Evolutionary conservation across 768 basidiomycete species (phyloP), one percentile per base, ranked within the genome.

Genomic region (Lactarius pseudohatsudake): DNA sequence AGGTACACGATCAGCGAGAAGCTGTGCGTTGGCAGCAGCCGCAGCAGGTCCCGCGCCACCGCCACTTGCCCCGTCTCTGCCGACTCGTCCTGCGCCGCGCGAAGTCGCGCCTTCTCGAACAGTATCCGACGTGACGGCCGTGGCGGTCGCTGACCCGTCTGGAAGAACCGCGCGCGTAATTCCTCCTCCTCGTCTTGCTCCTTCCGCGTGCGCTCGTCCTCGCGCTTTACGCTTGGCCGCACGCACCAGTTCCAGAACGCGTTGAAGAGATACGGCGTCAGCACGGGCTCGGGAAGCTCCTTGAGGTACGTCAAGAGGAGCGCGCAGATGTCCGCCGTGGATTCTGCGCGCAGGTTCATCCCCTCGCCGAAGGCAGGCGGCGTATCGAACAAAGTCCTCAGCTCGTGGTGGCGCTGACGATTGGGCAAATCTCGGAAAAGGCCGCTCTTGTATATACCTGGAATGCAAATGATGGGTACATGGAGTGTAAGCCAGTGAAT

Each of bases 21-120:
- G 61, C 77, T 74, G 15, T 75, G 69, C 1, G 75, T 74, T 1
- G 83, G 81, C 6, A 85, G 77, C 55, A 86, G 78, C 8, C 81
- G 81, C n/a, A 86, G 78, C 59, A 86, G 72, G 69, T 81, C 75
- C 64, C 81, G 82, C 16, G 83, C 83, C 32, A 76, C 75, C 16
- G 75, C 69, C 8, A 70, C 58, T 66, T 79, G 81, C 30, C 77
- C 64, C 57, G 71, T 66, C 55, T 70, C 65, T 40, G 71, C 71
- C 53, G 63, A 38, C 8, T 71, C 70, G n/a, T 66, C 69, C 28
- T 57, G 50, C 7, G 55, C 53, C 0, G 62, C 53, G 10, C 65
- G 62, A 18, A 45, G 28, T 28, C 40, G 55, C 30, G 65, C 18
- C 22, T 58, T 66, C 9, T 65, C 67, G 16, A 59, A 64, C n/a